These are phyloP conservation scores for Coix lacrymajobi DNA, from an alignment of 176 grass and related monocot species.

Conservation along the genomic window DNA sequence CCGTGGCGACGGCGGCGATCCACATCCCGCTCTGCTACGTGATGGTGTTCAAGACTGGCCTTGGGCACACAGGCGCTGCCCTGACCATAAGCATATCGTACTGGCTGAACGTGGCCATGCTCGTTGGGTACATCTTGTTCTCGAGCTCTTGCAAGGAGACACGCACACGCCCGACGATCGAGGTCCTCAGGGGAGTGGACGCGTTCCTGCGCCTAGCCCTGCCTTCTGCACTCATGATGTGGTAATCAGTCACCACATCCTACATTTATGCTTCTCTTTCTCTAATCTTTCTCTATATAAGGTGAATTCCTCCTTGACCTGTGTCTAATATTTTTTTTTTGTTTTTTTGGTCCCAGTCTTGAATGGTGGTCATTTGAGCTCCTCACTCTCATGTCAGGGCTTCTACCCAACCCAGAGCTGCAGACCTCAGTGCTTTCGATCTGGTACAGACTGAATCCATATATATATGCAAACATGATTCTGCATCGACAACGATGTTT, in stretches of 20 bases:
- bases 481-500: background rate
- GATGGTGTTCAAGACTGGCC: constrained; percentile 49
- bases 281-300: background rate
- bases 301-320: background rate
- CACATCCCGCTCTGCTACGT: constrained; percentile 73
- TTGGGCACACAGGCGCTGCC: constrained; percentile 63
- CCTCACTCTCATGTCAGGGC: constrained; percentile 71
- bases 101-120: constrained; percentile 62
- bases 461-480: background rate
- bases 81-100: constrained; percentile 67
- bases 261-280: background rate
- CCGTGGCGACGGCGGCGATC: constrained; percentile 34
- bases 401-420: constrained; percentile 76
- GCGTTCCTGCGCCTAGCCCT: constrained; percentile 67
- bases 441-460: constrained; percentile 44
- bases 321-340: background rate
- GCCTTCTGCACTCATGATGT: constrained; percentile 83
- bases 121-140: constrained; percentile 46
- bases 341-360: constrained; percentile 33
- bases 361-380: constrained; percentile 97
- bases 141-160: constrained; percentile 59
- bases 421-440: constrained; percentile 90
- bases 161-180: constrained; percentile 29
- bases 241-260: constrained; percentile 14
- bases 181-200: constrained; percentile 47